A percentile compares a stretch with the other conserved stretches of the same genome.
phyloP scores from a whole-genome alignment of 129 eudicot species.

The Arctium minus region DNA sequence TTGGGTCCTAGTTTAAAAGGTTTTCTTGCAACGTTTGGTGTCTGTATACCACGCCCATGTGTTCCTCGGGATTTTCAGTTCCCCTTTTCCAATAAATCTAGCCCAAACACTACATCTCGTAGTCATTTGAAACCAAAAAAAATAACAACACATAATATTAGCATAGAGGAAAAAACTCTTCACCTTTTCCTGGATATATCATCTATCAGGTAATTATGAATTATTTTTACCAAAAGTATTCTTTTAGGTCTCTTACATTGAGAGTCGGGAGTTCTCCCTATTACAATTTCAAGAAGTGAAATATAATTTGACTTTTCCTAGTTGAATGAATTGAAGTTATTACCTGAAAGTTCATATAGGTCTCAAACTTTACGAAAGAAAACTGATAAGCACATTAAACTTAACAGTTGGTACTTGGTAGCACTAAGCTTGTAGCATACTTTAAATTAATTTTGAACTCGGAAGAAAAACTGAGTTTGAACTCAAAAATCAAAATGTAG shows the following conservation, averaged over 20 bases:
- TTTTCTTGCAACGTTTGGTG: not conserved
- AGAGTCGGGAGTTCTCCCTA: not conserved
- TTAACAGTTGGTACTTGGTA: not conserved
- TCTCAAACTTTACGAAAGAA: not conserved
- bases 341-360: not conserved
- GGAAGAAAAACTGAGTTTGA: not conserved
- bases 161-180: not conserved
- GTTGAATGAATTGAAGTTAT: not conserved
- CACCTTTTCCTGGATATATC: not conserved
- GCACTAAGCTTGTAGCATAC: not conserved
- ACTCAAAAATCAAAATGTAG: not conserved
- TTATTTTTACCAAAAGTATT: not conserved
- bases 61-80: not conserved
- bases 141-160: not conserved
- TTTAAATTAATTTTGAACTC: not conserved
- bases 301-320: not conserved
- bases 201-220: not conserved
- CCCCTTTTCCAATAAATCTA: not conserved
- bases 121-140: not conserved
- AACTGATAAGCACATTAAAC: not conserved
- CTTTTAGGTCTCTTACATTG: not conserved
- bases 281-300: not conserved
- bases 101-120: not conserved
- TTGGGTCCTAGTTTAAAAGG: not conserved
- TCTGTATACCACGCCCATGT: not conserved